A percentile compares a stretch with the other conserved stretches of the same genome.
Conservation (phyloP, 805 yeast species). For the Maudiozyma bulderi region DNA sequence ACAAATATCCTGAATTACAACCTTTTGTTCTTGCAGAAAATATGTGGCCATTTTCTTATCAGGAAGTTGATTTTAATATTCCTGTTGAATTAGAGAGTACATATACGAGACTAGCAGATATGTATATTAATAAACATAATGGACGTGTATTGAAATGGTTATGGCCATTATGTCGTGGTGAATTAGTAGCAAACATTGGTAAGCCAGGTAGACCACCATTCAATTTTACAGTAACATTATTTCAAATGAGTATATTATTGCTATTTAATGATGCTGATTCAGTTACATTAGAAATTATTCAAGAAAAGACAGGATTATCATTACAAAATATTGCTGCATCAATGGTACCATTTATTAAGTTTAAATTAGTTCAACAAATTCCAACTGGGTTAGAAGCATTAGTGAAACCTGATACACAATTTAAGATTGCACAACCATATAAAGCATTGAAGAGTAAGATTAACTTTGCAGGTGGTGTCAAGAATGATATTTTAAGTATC, state of each 20-base stretch:
- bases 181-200: constrained; percentile 75
- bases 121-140: constrained; percentile 65
- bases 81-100: constrained; percentile 62
- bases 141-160: constrained; percentile 93
- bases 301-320: constrained; percentile 59
- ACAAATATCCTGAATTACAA: constrained; percentile 42
- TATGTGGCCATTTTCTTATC: constrained; percentile 66
- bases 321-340: constrained; percentile 62
- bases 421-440: constrained; percentile 70
- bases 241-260: constrained; percentile 76
- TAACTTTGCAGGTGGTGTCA: constrained; percentile 59
- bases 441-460: constrained; percentile 76
- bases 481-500: constrained; percentile 27
- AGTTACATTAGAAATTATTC: constrained; percentile 46
- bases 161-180: constrained; percentile 91
- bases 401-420: constrained; percentile 44
- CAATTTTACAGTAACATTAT: constrained; percentile 68
- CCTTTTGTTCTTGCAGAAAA: constrained; percentile 78
- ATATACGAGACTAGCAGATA: constrained; percentile 53
- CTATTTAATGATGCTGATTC: constrained; percentile 60
- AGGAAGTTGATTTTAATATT: constrained; percentile 40
- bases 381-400: constrained; percentile 54
- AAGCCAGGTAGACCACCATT: constrained; percentile 77
- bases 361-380: constrained; percentile 57
- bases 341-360: constrained; percentile 68